Base-by-base conservation (phyloP, 1,284 basidiomycete species). In the Rhodotorula sp. region DNA sequence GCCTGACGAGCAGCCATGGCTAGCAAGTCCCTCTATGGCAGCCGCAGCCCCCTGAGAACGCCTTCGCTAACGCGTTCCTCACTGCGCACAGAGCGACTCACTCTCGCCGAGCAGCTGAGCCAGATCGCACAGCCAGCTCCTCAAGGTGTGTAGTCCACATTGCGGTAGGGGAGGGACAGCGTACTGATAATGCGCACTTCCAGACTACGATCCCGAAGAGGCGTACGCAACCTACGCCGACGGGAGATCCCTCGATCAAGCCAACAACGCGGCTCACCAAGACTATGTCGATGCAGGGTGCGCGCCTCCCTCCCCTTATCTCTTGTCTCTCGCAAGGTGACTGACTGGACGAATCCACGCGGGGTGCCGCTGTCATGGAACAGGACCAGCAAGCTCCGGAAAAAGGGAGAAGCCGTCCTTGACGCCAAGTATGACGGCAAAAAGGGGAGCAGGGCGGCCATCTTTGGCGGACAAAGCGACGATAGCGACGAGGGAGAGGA, bases 221-320 rank as follows among this genome's bases (percentile, higher is more conserved):
- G 81, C 86, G 38, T 83, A 83, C 69, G 76, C 79, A 21, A 77
- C 79, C 12, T 75, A 84, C 82, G 78, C 79, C 62, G 77, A 74
- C 47, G 71, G 71, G 47, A 74, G 15, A 75, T 76, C 48, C 85
- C 15, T 48, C 1, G 28, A 15, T 16, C 56, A 31, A 26, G 31
- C 23, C 23, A 45, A 52, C 48, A 14, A 18, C 5, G 48, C 31
- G 6, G 54, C 23, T 6, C 84, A 88, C 76, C 88, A 88, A 75
- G 92, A 94, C 80, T 95, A 94, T 80, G 78, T 92, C 56, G 87
- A 90, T 78, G 90, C 93, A 59, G 90, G 90, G 91, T 92, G 79
- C 77, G 86, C 82, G 34, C 21, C 18, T 28, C 70, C 34, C 34
- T 34, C 34, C 34, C 34, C 34, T 61, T 50, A 70, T 61, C 54